These are phyloP conservation scores for Alternaria conjuncta DNA, from an alignment of 2,329 filamentous ascomycete species.

Conservation along the genomic window DNA sequence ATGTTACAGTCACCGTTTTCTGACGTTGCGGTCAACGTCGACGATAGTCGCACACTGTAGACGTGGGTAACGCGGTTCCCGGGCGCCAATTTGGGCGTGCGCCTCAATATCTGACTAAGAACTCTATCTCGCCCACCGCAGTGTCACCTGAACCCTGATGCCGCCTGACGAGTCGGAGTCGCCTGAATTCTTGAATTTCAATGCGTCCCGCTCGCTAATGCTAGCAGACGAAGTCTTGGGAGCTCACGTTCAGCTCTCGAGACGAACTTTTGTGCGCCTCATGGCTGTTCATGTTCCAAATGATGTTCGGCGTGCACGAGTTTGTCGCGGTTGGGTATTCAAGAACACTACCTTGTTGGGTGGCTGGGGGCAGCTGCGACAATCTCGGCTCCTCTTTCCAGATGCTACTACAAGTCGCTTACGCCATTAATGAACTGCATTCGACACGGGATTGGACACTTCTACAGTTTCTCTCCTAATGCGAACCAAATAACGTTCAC, in stretches of 20 bases:
- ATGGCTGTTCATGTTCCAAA: not conserved
- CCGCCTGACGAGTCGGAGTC: conserved; percentile 9
- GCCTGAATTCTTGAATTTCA: not conserved
- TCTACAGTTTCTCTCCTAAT: not conserved
- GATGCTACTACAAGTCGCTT: not conserved
- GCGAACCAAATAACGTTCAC: not conserved
- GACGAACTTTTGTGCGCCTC: not conserved
- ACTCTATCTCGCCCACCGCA: conserved; percentile 25
- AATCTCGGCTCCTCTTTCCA: conserved; percentile 2
- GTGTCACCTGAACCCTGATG: conserved; percentile 25
- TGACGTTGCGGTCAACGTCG: not conserved
- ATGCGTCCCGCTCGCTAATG: not conserved
- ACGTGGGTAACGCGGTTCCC: conserved; percentile 1
- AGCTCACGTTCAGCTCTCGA: conserved; percentile 5
- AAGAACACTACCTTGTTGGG: not conserved
- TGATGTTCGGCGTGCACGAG: not conserved
- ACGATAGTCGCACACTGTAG: not conserved
- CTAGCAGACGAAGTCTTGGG: not conserved
- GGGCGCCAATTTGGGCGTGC: conserved; percentile 17
- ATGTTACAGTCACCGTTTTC: not conserved
- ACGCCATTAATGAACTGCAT: not conserved
- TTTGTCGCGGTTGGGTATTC: not conserved
- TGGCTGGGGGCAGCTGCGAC: not conserved
- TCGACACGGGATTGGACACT: not conserved
- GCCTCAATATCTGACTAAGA: conserved; percentile 38